Evolutionary conservation across 2,329 filamentous ascomycete genomes (phyloP), one percentile per base, ranked within the genome.

Genomic region (Fusarium falciforme): DNA sequence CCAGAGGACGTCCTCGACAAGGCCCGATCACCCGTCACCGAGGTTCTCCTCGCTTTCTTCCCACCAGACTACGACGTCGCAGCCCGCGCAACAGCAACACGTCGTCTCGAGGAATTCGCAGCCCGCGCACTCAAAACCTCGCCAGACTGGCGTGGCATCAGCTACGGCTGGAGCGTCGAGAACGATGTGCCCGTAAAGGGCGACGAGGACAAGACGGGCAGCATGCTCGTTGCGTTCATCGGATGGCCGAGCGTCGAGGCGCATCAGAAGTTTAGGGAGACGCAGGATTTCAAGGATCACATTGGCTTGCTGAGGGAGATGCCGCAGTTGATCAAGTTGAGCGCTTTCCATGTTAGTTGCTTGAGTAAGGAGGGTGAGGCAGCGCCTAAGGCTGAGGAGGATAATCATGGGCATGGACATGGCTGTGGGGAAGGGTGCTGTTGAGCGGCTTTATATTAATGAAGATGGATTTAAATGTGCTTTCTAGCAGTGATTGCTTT

Each of bases 191-290:
- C 80, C 2, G 52, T 82, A 3, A 73, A 72, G 54, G 76, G 80
- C 38, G 73, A 81, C 14, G 68, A 82, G 66, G 35, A 59, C 2
- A 77, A 78, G 40, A 74, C 73, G 2, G 79, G 79, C 0, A 77
- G 67, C 7, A 60, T 81, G 63, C 64, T 80, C 2, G 60, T 69
- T 1, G 75, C 71, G 0, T 75, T 84, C 3, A 78, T 85, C 14
- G 82, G 82, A 1, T 85, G 84, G 84, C 74, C 80, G 0, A 84
- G 81, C 36, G 71, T 83, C 1, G 81, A 84, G 40, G 80, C 80
- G 31, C 84, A 85, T 55, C 66, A 76, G 66, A 75, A 76, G 60
- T 85, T 81, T 67, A 75, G 81, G 2, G 80, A 83, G 35, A 82
- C 79, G 7, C 66, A 80, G 10, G 68, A 71, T 0, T 85, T 84